A percentile compares a stretch with the other conserved stretches of the same genome.
phyloP scores from a whole-genome alignment of 371 early-diverging fungal genomes.

The Polyrhizophydium stewartii region DNA sequence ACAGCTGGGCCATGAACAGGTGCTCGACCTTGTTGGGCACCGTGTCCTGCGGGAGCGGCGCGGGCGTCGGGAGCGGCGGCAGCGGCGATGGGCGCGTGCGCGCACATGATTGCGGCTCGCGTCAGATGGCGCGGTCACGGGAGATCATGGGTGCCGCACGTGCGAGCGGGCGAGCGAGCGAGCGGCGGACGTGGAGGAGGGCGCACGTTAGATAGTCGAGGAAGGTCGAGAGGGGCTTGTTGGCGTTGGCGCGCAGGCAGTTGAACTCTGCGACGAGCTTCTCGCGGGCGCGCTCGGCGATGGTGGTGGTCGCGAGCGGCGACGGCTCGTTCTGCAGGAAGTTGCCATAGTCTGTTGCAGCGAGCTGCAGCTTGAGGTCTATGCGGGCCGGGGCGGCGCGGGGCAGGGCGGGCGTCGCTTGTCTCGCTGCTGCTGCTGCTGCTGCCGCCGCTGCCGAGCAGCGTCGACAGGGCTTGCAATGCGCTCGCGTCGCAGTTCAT shows the following conservation, averaged over 20 bases:
- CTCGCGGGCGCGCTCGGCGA: constrained; percentile 82
- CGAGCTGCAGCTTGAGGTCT: constrained; percentile 89
- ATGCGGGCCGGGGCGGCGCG: no score
- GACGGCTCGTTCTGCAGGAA: constrained; percentile 95
- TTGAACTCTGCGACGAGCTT: constrained; percentile 89
- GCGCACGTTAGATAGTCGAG: constrained; percentile 97
- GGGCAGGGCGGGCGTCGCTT: no score
- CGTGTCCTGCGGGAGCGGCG: constrained; percentile 75
- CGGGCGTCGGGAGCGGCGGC: no score
- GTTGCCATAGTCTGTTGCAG: constrained; percentile 93
- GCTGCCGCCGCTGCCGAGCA: no score
- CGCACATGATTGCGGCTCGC: neutral
- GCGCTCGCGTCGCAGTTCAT: no score
- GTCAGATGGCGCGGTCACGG: neutral
- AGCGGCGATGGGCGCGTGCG: neutral
- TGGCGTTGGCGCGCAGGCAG: constrained; percentile 84
- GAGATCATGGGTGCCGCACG: neutral
- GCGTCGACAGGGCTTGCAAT: no score
- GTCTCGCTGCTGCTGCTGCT: no score
- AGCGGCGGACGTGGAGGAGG: no score
- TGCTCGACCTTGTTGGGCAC: constrained; percentile 99
- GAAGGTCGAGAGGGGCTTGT: constrained; percentile 78
- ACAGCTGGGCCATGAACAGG: constrained; percentile 94
- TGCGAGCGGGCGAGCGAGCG: no score
- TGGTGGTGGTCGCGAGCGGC: constrained; percentile 89